Percentiles rank a stretch among this genome's conserved stretches.
Evolutionary conservation across 768 basidiomycete species (phyloP).

Genomic region (Naganishia kalamii): DNA sequence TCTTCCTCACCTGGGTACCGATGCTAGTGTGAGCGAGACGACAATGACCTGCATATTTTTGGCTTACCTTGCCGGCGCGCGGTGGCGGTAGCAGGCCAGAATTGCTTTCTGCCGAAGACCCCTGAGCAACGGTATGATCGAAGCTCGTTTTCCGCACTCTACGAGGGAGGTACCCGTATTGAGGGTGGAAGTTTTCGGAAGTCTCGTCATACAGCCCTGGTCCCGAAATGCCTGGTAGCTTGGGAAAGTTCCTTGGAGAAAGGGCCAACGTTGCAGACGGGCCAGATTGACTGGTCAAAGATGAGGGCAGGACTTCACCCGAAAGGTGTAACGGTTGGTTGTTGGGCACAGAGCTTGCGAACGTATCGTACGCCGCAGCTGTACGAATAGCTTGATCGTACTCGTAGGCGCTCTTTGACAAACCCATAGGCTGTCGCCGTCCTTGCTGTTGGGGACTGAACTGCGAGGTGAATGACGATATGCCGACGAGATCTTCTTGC

Average conservation of each 20-base stretch:
- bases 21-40: constrained; percentile 56
- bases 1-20: constrained; percentile 42
- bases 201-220: constrained; percentile 39
- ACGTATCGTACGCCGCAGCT: constrained; percentile 33
- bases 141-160: constrained; percentile 91
- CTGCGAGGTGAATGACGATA: constrained; percentile 7
- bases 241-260: constrained; percentile 3
- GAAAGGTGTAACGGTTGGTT: constrained; percentile 19
- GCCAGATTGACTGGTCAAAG: constrained; percentile 20
- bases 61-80: constrained; percentile 19
- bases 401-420: constrained; percentile 23
- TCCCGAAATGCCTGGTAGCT: constrained; percentile 41
- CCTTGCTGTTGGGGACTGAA: constrained; percentile 7
- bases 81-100: constrained; percentile 26
- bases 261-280: constrained; percentile 10
- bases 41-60: constrained; percentile 53
- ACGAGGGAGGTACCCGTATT: constrained; percentile 58
- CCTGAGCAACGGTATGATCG: constrained; percentile 74
- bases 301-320: constrained; percentile 3
- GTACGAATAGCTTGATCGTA: constrained; percentile 35
- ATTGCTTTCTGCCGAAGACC: constrained; percentile 43
- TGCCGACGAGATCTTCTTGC: neutral
- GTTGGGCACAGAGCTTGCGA: constrained; percentile 31
- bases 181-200: constrained; percentile 45
- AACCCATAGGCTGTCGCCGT: neutral